Base-by-base conservation (phyloP, 2,329 filamentous ascomycete species). In the Pseudogymnoascus pannorum region DNA sequence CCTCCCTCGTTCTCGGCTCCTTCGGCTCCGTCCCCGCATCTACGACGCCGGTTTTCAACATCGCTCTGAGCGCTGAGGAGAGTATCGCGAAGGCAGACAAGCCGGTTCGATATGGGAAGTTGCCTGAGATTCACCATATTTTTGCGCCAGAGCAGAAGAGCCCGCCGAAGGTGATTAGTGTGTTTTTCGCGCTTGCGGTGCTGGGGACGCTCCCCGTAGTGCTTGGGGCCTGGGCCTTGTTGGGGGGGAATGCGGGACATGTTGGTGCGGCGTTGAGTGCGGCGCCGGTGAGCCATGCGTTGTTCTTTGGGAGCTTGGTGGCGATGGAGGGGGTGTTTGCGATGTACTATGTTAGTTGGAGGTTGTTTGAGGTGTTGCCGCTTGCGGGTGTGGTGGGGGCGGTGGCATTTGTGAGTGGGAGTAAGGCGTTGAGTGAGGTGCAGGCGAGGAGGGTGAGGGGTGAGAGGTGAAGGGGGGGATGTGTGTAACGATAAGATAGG, bases 311-410 rank as follows among this genome's bases (percentile, higher is more conserved):
- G 59, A 96, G 92, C 4, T 85, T 99, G 61, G 64, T 96, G 38
- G 86, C 87, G 20, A 89, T 99, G 79, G 94, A 99, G 75, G 89
- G 84, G 14, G 86, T 96, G 61, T 97, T 99, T 77, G 93, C 94
- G 79, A 77, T 96, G 67, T 99, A 99, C 81, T 97, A 97, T 77
- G 88, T 84, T 60, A 85, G 78, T 71, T 97, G 93, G 92, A 96
- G 87, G 71, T 80, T 99, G 51, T 96, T 97, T 81, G 88, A 96
- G 78, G 86, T 85, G 12, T 79, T 99, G 58, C 92, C 92, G 4
- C 86, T 86, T 24, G 86, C 88, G 60, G 80, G 80, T 33, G 76
- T 86, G 44, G 83, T 94, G 29, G 86, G 87, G 14, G 75, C 82
- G 24, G 83, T 92, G 60, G 85, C 90, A 9, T 91, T 96, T 72